phyloP scores from a whole-genome alignment of 495 filamentous ascomycete genomes.

The Chaetomidium leptoderma region DNA sequence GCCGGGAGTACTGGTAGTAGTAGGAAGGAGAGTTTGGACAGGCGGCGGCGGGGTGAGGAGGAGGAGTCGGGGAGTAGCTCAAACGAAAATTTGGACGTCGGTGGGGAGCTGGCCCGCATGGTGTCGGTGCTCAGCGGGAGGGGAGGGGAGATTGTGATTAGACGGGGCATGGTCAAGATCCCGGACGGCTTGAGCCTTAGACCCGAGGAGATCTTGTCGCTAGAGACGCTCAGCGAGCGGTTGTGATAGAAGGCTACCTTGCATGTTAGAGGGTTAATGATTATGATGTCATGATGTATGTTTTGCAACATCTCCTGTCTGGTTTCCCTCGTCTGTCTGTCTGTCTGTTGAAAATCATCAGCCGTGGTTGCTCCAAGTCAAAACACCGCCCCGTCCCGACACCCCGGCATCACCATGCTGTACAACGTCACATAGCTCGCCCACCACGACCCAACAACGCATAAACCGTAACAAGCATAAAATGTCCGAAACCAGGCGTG shows the following conservation, averaged over 20 bases:
- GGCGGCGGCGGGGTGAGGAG: background rate
- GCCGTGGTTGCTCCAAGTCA: background rate
- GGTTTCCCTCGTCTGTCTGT: too few relatives aligned
- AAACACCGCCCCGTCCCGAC: background rate
- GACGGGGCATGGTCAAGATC: conserved; percentile 12
- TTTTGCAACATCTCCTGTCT: too few relatives aligned
- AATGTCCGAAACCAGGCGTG: background rate
- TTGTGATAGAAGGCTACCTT: conserved; percentile 5
- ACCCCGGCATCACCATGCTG: background rate
- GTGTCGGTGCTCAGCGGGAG: background rate
- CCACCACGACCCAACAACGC: background rate
- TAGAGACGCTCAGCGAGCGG: conserved; percentile 21
- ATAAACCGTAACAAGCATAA: background rate
- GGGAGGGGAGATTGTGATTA: conserved; percentile 15
- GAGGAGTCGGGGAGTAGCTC: conserved; percentile 1
- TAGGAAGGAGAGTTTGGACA: conserved; percentile 10
- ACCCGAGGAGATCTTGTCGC: conserved; percentile 21
- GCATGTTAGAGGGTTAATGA: background rate
- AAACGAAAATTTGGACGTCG: background rate
- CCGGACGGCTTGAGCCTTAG: conserved; percentile 21
- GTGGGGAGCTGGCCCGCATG: background rate
- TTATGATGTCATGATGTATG: conserved; percentile 2
- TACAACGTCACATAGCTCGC: background rate
- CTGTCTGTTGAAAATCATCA: too few relatives aligned
- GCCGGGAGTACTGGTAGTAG: too few relatives aligned